These are phyloP conservation scores for Eutypa lata DNA, from an alignment of 2,329 filamentous ascomycete species.

Conservation along the genomic window DNA sequence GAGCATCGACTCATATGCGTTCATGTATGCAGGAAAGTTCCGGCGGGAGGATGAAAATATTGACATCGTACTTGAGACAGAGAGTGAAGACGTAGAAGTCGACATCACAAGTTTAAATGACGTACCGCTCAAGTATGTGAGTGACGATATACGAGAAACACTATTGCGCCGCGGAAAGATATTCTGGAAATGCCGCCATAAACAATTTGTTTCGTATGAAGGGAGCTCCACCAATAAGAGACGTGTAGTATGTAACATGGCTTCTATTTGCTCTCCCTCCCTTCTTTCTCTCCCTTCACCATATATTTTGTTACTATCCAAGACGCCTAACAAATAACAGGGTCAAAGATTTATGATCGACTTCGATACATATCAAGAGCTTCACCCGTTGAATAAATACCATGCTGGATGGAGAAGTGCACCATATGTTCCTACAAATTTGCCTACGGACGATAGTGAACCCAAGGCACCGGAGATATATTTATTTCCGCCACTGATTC, in stretches of 20 bases:
- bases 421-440: too few species aligned
- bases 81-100: constrained; percentile 2
- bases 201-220: constrained; percentile 3
- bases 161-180: constrained; percentile 1
- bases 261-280: too few species aligned
- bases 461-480: constrained; percentile 8
- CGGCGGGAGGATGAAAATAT: not conserved
- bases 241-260: not conserved
- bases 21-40: not conserved
- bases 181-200: constrained; percentile 3
- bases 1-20: not conserved
- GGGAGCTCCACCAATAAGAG: not conserved
- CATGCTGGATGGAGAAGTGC: not conserved
- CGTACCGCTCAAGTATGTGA: constrained; percentile 1
- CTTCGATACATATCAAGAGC: constrained; percentile 8
- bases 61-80: not conserved
- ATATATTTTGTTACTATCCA: not conserved
- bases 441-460: not conserved
- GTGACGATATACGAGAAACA: not conserved
- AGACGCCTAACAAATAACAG: not conserved
- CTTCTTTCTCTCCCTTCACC: not conserved
- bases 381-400: constrained; percentile 3
- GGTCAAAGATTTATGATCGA: constrained; percentile 12
- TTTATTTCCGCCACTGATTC: constrained; percentile 7
- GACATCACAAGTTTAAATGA: not conserved